phyloP scores from a whole-genome alignment of 352 stramenopile species.

The Pythium brachiatum region DNA sequence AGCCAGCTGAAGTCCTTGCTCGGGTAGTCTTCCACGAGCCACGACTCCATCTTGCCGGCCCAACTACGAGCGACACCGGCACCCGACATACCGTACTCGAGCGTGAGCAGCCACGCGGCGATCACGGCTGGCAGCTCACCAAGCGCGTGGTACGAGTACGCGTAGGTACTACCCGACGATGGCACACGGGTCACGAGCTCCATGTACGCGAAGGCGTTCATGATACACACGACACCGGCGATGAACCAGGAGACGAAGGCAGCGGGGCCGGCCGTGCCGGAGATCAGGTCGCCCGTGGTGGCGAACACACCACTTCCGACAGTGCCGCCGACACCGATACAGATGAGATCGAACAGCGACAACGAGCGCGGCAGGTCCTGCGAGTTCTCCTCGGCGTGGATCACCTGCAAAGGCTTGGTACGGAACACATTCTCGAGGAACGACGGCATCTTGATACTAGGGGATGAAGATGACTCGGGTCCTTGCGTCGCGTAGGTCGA shows the following conservation, averaged over 20 bases:
- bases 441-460: slow-evolving; percentile 9
- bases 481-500: slow-evolving; percentile 2
- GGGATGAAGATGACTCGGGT: neutral
- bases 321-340: slow-evolving; percentile 88
- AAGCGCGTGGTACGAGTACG: slow-evolving; percentile 91
- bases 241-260: slow-evolving; percentile 81
- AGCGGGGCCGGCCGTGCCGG: slow-evolving; percentile 60
- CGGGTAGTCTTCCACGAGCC: slow-evolving; percentile 44
- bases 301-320: slow-evolving; percentile 92
- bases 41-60: slow-evolving; percentile 85
- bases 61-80: slow-evolving; percentile 90
- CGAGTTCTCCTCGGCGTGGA: slow-evolving; percentile 66
- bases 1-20: slow-evolving; percentile 44
- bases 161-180: slow-evolving; percentile 88
- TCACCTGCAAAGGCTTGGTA: slow-evolving; percentile 68
- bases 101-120: slow-evolving; percentile 77
- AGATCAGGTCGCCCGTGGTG: slow-evolving; percentile 73
- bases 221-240: slow-evolving; percentile 69
- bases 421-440: slow-evolving; percentile 54
- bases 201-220: slow-evolving; percentile 87
- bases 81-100: slow-evolving; percentile 92
- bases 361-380: slow-evolving; percentile 64
- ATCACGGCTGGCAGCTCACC: slow-evolving; percentile 91
- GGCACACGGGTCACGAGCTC: slow-evolving; percentile 86
- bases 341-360: slow-evolving; percentile 85